These are phyloP conservation scores for Porcisia hertigi DNA, from an alignment of 208 protist genomes.

Conservation along the genomic window DNA sequence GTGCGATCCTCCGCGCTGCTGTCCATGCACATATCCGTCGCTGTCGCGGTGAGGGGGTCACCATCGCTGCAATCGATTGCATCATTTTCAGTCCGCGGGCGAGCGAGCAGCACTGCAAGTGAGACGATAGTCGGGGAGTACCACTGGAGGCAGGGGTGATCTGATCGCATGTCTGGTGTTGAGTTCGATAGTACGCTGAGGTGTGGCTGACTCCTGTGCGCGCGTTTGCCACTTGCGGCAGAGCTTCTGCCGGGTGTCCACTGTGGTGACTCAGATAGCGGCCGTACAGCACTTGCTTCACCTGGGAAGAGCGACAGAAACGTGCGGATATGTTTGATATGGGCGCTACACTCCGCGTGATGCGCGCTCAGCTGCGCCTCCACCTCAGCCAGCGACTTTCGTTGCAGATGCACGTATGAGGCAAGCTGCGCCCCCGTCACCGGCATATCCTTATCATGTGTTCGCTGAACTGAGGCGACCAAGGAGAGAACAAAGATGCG, in stretches of 20 bases:
- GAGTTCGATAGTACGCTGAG: no score
- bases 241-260: not conserved
- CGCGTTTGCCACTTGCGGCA: not conserved
- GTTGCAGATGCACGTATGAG: slow-evolving; percentile 28
- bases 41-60: not conserved
- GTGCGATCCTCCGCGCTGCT: slow-evolving; percentile 3
- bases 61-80: slow-evolving; percentile 11
- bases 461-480: slow-evolving; percentile 24
- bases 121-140: slow-evolving; percentile 12
- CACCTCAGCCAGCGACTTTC: slow-evolving; percentile 29
- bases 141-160: slow-evolving; percentile 11
- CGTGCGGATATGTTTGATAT: slow-evolving; percentile 13
- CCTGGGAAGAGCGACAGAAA: slow-evolving; percentile 14
- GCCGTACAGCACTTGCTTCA: not conserved
- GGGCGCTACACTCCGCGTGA: slow-evolving; percentile 9
- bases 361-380: slow-evolving; percentile 29
- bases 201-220: not conserved
- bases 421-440: slow-evolving; percentile 25
- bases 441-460: slow-evolving; percentile 22
- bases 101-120: slow-evolving; percentile 13
- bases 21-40: not conserved
- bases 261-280: not conserved
- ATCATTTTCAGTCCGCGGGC: not conserved
- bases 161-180: not conserved
- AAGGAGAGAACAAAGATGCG: slow-evolving; percentile 30